A percentile compares a stretch with the other conserved stretches of the same genome.
Conservation (phyloP, 129 eudicot genomes). For the Solidago caesia region DNA sequence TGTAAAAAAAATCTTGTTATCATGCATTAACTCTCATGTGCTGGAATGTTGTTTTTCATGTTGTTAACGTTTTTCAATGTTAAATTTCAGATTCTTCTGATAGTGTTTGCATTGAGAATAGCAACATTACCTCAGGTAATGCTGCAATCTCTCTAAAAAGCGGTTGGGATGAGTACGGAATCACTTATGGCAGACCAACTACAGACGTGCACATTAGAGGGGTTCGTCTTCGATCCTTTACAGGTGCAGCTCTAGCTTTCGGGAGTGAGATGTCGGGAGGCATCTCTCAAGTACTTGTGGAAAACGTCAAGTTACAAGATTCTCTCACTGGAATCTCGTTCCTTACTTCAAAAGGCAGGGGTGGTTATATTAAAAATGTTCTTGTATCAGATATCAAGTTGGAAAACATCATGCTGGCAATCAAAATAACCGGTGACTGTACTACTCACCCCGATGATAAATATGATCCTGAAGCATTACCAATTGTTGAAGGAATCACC, state of each 20-base stretch:
- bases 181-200: constrained; percentile 54
- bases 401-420: constrained; percentile 43
- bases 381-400: constrained; percentile 40
- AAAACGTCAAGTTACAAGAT: constrained; percentile 45
- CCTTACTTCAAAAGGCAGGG: constrained; percentile 74
- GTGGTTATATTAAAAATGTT: constrained; percentile 59
- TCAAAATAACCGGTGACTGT: constrained; percentile 55
- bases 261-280: constrained; percentile 98
- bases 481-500: constrained; percentile 49
- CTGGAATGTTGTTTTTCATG: not conserved
- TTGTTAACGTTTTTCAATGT: constrained; percentile 2
- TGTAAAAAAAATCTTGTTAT: not conserved
- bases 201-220: constrained; percentile 53
- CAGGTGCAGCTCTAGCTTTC: constrained; percentile 65
- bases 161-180: constrained; percentile 97
- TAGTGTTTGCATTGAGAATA: constrained; percentile 73
- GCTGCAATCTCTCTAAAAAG: constrained; percentile 84
- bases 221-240: constrained; percentile 50
- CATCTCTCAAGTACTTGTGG: constrained; percentile 51
- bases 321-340: constrained; percentile 59
- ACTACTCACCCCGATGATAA: constrained; percentile 68
- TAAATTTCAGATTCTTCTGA: constrained; percentile 73
- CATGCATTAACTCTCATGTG: not conserved
- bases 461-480: constrained; percentile 65
- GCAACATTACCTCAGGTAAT: constrained; percentile 76